These are phyloP conservation scores for Crucibulum laeve DNA, from an alignment of 768 basidiomycete species.

Conservation along the genomic window DNA sequence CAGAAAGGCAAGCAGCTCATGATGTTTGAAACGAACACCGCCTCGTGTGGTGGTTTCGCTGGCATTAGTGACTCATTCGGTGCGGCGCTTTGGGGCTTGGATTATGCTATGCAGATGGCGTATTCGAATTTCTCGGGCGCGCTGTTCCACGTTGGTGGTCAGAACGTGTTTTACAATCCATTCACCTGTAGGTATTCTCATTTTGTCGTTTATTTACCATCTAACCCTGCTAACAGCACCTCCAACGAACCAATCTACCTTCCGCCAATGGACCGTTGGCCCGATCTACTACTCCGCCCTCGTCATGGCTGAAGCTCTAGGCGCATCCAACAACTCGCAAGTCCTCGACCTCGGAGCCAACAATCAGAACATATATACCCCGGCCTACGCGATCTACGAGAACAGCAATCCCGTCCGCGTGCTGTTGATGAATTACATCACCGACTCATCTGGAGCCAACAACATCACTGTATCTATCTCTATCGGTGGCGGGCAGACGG, in stretches of 20 bases:
- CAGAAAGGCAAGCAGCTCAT: slow-evolving; percentile 39
- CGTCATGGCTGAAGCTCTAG: slow-evolving; percentile 66
- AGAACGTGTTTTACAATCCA: slow-evolving; percentile 62
- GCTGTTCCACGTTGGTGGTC: slow-evolving; percentile 56
- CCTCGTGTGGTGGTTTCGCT: slow-evolving; percentile 64
- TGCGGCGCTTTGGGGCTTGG: slow-evolving; percentile 60
- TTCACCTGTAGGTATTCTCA: slow-evolving; percentile 42
- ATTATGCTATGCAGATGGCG: slow-evolving; percentile 59
- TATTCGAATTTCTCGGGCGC: slow-evolving; percentile 47
- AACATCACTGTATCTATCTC: slow-evolving; percentile 49
- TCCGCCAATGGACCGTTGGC: slow-evolving; percentile 70
- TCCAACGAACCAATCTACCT: slow-evolving; percentile 49
- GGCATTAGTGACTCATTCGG: slow-evolving; percentile 62
- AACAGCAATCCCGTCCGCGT: slow-evolving; percentile 56
- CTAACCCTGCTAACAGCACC: slow-evolving; percentile 25
- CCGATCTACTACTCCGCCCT: slow-evolving; percentile 72
- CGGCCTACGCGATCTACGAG: slow-evolving; percentile 75
- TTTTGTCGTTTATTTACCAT: background rate
- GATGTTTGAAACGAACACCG: slow-evolving; percentile 73
- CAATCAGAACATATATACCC: slow-evolving; percentile 47
- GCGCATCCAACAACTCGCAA: slow-evolving; percentile 58
- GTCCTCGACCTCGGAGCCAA: slow-evolving; percentile 63
- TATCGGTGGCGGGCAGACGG: slow-evolving; percentile 24
- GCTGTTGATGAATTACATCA: slow-evolving; percentile 70
- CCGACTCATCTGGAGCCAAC: slow-evolving; percentile 52